phyloP scores from a whole-genome alignment of 1,139 yeast genomes.

The Maudiozyma humilis region DNA sequence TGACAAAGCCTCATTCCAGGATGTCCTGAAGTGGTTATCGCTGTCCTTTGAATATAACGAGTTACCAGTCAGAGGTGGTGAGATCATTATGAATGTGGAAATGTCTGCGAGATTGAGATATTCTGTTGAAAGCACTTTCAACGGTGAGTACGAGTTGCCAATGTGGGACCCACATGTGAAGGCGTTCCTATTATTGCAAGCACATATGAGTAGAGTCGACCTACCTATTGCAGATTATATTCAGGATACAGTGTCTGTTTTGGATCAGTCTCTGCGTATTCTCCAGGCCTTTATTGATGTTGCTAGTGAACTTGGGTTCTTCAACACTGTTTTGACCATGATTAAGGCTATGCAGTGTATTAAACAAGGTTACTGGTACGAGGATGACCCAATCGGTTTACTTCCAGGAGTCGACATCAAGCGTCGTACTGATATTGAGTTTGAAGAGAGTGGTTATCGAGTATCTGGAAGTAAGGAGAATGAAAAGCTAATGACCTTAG shows the following conservation, averaged over 20 bases:
- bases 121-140: conserved; percentile 42
- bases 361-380: conserved; percentile 84
- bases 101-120: conserved; percentile 75
- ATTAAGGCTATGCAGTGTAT: conserved; percentile 74
- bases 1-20: conserved; percentile 49
- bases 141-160: conserved; percentile 45
- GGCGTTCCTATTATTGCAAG: conserved; percentile 77
- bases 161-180: conserved; percentile 97
- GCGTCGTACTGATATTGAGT: conserved; percentile 27
- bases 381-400: conserved; percentile 58
- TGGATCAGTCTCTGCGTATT: conserved; percentile 91
- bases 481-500: conserved; percentile 20
- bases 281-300: conserved; percentile 89
- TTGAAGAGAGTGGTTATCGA: conserved; percentile 25
- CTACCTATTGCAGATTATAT: conserved; percentile 91
- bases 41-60: conserved; percentile 88
- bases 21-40: conserved; percentile 63
- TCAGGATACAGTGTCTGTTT: conserved; percentile 86
- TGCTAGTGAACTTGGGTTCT: conserved; percentile 74
- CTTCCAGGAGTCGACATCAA: conserved; percentile 60
- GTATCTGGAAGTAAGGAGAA: not conserved
- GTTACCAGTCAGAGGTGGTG: conserved; percentile 90
- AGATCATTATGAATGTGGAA: conserved; percentile 84
- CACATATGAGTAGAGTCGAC: conserved; percentile 73
- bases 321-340: conserved; percentile 50